Base-by-base conservation (phyloP, 345 rosid genomes). In the Syzygium grande region DNA sequence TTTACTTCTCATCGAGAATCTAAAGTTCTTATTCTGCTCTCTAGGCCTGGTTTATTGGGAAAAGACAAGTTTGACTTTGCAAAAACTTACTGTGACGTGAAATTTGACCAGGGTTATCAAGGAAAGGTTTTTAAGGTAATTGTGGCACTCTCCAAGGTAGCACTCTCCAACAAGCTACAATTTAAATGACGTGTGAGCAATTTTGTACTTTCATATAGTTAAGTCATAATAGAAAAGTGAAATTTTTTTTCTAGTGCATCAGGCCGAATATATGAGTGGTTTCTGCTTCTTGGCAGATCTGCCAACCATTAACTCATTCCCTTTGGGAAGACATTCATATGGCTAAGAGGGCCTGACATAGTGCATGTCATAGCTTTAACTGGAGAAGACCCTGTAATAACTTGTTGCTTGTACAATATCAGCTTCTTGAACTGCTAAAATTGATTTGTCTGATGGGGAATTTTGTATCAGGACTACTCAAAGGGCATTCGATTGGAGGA, bases 21-120 rank as follows among this genome's bases (percentile, higher is more conserved):
- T 16, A 84, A 54, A 73, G 49, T 84, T 86, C 65, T 58, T 52
- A 61, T 85, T 52, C 65, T 91, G 49, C 80, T 52, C 49, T 91
- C 88, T 88, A 97, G 99, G 99, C 99, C 99, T 92, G 96, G 99
- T 85, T 92, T 97, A 93, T 91, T 97, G 91, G 99, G 99, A 89
- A 95, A 93, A 89, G 89, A 89, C 91, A 97, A 97, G 92, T 94
- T 94, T 93, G 97, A 96, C 87, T 97, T 97, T 90, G 98, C 97
- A 52, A 95, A 93, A 91, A 95, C 96, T 86, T 97, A 97, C 88
- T 96, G 98, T 87, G 96, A 91, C 53, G 93, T 95, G 84, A 95
- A 89, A 92, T 88, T 87, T 88, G 93, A 91, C 87, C 92, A 58
- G 85, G 89, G 91, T 90, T 52, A 88, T 68, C 94, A 93, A 59